phyloP scores from a whole-genome alignment of 345 rosid genomes.

The Rhodomyrtus tomentosa region DNA sequence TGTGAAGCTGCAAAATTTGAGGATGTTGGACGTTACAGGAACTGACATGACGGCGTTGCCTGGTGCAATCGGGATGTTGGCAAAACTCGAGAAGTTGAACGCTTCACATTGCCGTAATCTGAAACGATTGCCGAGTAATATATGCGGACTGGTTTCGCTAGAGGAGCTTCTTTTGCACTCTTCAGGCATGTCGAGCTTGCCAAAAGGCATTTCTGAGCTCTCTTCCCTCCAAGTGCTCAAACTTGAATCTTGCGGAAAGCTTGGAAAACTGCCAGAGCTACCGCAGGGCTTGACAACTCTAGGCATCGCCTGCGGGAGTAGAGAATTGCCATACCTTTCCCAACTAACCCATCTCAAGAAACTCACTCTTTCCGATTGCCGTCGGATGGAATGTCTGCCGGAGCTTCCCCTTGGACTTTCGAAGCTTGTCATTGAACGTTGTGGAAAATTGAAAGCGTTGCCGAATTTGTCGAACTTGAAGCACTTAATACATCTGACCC shows the following conservation, averaged over 20 bases:
- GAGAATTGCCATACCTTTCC: neutral
- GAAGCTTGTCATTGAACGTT: fast-evolving
- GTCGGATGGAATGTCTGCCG: neutral
- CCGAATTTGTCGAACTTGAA: neutral
- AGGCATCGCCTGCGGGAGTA: neutral
- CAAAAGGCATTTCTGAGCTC: neutral
- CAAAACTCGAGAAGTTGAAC: neutral
- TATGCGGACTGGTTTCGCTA: neutral
- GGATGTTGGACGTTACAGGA: fast-evolving
- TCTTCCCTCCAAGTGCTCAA: neutral
- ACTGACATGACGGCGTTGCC: fast-evolving
- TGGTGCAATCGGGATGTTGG: fast-evolving
- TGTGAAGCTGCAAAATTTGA: neutral
- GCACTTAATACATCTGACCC: neutral
- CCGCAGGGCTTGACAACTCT: neutral
- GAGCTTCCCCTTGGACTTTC: neutral
- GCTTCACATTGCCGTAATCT: fast-evolving
- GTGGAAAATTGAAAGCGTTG: neutral
- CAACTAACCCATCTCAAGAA: neutral
- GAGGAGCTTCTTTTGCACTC: fast-evolving
- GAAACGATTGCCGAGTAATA: neutral
- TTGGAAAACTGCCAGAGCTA: no score
- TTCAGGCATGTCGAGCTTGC: neutral
- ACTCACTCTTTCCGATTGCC: neutral
- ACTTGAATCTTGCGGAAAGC: neutral